Conservation (phyloP, 179 eudicot genomes). For the Actinidia polygama region DNA sequence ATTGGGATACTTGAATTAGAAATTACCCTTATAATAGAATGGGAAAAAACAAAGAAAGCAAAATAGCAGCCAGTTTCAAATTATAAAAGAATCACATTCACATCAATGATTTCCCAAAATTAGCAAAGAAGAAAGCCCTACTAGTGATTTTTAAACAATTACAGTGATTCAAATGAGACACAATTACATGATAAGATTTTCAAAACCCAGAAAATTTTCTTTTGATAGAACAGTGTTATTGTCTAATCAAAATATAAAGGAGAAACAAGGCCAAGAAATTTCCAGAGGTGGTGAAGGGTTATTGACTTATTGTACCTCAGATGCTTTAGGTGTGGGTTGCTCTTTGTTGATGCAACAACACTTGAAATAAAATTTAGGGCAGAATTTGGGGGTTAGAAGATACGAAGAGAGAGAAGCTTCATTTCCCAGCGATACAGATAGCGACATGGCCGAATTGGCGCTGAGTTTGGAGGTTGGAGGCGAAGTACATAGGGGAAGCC, state of each 20-base stretch:
- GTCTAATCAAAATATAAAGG: background rate
- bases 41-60: no score
- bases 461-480: background rate
- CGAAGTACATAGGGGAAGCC: background rate
- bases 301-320: slow-evolving; percentile 27
- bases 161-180: no score
- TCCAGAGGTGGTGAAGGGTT: background rate
- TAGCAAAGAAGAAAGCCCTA: background rate
- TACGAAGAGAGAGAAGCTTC: background rate
- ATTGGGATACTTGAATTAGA: no score
- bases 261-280: background rate
- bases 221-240: background rate
- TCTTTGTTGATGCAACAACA: slow-evolving; percentile 25
- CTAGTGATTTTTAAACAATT: background rate
- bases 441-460: background rate
- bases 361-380: slow-evolving; percentile 9
- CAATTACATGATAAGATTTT: background rate
- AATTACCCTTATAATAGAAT: no score
- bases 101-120: no score
- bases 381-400: background rate
- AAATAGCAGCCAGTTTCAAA: no score
- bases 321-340: slow-evolving; percentile 9
- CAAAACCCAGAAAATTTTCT: background rate
- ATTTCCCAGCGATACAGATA: background rate
- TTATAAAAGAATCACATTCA: no score